Conservation (phyloP, 2,329 filamentous ascomycete species). For the Colletotrichum somersetense region DNA sequence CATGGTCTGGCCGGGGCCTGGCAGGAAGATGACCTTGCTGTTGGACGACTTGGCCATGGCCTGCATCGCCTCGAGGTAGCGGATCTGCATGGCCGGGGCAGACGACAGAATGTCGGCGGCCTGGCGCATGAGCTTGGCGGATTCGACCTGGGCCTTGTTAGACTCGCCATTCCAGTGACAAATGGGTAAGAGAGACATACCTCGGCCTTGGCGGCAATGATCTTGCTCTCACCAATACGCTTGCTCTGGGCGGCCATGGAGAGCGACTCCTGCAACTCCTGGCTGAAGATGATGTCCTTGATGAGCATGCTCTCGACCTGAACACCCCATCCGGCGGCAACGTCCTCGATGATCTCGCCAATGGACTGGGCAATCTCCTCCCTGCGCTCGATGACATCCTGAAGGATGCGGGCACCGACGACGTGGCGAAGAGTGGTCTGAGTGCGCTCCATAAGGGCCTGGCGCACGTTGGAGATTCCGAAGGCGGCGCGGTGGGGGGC, state of each 20-base stretch:
- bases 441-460: constrained; percentile 97
- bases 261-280: constrained; percentile 93
- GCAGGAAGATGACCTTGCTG: constrained; percentile 88
- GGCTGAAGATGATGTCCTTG: constrained; percentile 98
- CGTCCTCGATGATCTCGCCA: constrained; percentile 96
- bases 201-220: constrained; percentile 96
- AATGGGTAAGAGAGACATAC: constrained; percentile 46
- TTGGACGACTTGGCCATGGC: constrained; percentile 96
- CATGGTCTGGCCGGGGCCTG: constrained; percentile 71
- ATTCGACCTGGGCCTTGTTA: constrained; percentile 73
- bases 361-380: constrained; percentile 97
- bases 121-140: constrained; percentile 91
- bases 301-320: constrained; percentile 98
- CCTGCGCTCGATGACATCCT: constrained; percentile 98
- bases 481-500: constrained; percentile 97
- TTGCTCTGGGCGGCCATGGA: constrained; percentile 99
- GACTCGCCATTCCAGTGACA: constrained; percentile 1
- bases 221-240: constrained; percentile 97
- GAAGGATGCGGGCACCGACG: constrained; percentile 92
- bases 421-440: constrained; percentile 98
- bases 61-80: constrained; percentile 98
- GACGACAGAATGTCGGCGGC: constrained; percentile 93
- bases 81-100: constrained; percentile 97
- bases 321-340: constrained; percentile 93
- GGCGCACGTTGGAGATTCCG: constrained; percentile 92